Conservation (phyloP, 176 grass and related monocot species). For the Oryza officinalis region DNA sequence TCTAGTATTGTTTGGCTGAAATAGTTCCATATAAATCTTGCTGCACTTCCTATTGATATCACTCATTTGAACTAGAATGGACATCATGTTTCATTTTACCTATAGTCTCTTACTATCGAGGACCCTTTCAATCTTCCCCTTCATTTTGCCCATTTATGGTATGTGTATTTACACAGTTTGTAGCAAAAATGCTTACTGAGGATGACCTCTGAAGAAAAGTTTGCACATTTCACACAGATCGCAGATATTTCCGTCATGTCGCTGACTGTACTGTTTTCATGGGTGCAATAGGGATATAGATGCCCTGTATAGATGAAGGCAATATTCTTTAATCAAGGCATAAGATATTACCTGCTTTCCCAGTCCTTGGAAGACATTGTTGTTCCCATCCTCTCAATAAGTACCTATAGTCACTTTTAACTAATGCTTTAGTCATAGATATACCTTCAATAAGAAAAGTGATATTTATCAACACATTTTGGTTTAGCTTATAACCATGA, state of each 20-base stretch:
- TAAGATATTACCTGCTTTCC: constrained; percentile 9
- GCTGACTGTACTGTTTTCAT: not conserved
- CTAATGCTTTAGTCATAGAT: constrained; percentile 23
- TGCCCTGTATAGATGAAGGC: not conserved
- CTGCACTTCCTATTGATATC: not conserved
- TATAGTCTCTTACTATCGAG: not conserved
- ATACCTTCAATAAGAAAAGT: constrained; percentile 1
- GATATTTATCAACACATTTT: constrained; percentile 4
- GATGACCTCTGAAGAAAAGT: not conserved
- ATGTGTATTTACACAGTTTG: not conserved
- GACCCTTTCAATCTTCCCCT: constrained; percentile 5
- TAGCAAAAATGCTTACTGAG: constrained; percentile 1
- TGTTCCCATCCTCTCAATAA: not conserved
- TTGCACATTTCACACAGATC: not conserved
- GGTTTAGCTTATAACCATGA: constrained; percentile 14
- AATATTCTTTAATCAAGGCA: not conserved
- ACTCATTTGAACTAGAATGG: constrained; percentile 20
- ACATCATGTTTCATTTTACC: not conserved
- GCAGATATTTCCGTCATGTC: constrained; percentile 16
- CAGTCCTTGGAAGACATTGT: not conserved
- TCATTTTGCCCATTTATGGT: not conserved
- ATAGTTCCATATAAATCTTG: not conserved
- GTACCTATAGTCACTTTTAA: not conserved
- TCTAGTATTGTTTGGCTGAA: not conserved
- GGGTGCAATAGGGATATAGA: not conserved